Conservation (phyloP, 331 rosid species). For the Cydonia oblonga region DNA sequence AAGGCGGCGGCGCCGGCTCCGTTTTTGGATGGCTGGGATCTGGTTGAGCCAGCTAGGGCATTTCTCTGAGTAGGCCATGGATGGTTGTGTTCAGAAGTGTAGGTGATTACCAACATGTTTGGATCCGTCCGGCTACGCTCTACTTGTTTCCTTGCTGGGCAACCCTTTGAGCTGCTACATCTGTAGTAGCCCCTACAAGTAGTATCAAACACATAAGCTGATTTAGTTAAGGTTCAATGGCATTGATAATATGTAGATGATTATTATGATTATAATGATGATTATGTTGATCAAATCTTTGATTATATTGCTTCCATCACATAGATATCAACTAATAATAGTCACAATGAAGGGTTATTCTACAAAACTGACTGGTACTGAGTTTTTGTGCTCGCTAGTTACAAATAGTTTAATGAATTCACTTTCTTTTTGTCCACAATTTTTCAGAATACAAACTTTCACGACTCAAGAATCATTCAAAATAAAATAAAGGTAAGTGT, state of each 20-base stretch:
- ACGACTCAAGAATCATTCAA: neutral
- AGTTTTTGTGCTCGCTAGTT: neutral
- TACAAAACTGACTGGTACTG: neutral
- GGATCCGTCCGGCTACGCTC: constrained; percentile 94
- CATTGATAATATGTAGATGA: neutral
- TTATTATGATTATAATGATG: neutral
- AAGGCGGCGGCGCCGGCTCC: neutral
- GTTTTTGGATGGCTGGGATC: constrained; percentile 76
- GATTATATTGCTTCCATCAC: neutral
- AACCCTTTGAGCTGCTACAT: constrained; percentile 98
- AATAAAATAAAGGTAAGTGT: neutral
- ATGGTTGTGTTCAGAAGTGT: constrained; percentile 98
- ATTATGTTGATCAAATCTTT: neutral
- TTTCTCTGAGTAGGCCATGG: constrained; percentile 99
- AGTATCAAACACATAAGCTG: neutral
- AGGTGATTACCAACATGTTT: constrained; percentile 90
- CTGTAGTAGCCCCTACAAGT: constrained; percentile 81
- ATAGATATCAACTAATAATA: neutral
- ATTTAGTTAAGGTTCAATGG: neutral
- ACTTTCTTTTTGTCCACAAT: neutral
- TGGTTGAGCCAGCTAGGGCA: constrained; percentile 88
- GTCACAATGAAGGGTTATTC: neutral
- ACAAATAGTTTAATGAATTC: neutral
- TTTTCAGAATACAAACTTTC: neutral
- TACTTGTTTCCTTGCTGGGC: constrained; percentile 94